Conservation (phyloP, 345 rosid genomes). For the Citrus mangshanensis region DNA sequence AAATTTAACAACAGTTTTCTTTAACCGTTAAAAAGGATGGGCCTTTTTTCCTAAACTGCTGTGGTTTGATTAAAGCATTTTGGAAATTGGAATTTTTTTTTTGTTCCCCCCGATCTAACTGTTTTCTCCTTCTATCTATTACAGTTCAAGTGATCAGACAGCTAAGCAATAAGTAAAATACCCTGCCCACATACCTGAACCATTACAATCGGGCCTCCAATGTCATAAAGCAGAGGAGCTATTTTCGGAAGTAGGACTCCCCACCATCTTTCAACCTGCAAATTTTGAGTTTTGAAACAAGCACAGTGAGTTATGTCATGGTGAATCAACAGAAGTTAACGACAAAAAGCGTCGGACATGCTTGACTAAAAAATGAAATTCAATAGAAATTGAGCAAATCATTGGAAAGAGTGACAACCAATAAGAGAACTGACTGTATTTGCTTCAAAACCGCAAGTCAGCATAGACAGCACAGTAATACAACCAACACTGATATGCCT, state of each 20-base stretch:
- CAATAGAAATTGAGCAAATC: background rate
- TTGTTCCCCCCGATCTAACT: background rate
- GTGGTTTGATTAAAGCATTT: background rate
- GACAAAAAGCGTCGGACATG: background rate
- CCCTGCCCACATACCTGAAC: conserved; percentile 56
- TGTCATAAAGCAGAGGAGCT: conserved; percentile 63
- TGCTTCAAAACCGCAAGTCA: background rate
- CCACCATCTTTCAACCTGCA: conserved; percentile 93
- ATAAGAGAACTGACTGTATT: background rate
- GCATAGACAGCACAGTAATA: background rate
- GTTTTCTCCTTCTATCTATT: background rate
- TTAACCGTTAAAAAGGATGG: background rate
- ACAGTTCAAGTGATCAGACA: background rate
- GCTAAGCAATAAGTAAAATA: background rate
- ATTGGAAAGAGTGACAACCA: background rate
- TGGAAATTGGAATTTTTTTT: background rate
- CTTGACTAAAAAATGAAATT: background rate
- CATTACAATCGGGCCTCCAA: conserved; percentile 92
- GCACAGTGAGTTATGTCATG: background rate
- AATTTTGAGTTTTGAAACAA: background rate
- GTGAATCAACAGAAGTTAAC: background rate
- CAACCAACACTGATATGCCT: background rate
- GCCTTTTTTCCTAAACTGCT: background rate
- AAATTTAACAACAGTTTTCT: background rate
- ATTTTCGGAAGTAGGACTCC: conserved; percentile 63